A percentile compares a stretch with the other conserved stretches of the same genome.
Conservation (phyloP, 2,329 filamentous ascomycete species). For the Aspergillus versicolor region DNA sequence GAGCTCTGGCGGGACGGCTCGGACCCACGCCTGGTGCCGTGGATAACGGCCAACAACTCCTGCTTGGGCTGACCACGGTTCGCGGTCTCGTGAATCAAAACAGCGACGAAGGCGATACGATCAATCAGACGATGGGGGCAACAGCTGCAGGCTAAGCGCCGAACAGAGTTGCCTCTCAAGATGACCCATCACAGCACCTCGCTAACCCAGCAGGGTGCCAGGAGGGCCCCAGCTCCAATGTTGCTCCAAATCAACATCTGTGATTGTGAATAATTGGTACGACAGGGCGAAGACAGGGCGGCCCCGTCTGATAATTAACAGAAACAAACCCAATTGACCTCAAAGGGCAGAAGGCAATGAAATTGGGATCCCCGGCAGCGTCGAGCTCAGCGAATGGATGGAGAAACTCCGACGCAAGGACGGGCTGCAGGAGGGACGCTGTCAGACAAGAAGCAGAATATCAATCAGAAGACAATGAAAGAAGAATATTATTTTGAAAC, state of each 20-base stretch:
- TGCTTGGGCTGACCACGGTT: neutral
- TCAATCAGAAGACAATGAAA: slow-evolving; percentile 1
- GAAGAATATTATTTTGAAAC: slow-evolving; percentile 11
- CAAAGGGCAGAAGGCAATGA: neutral
- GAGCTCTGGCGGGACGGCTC: slow-evolving; percentile 12
- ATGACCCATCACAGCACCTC: slow-evolving; percentile 8
- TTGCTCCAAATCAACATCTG: neutral
- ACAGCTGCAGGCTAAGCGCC: slow-evolving; percentile 2
- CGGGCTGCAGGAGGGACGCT: neutral
- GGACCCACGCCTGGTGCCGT: slow-evolving; percentile 10
- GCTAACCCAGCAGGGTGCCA: neutral
- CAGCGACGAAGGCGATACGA: neutral
- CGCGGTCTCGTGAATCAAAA: neutral
- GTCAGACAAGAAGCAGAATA: slow-evolving; percentile 1
- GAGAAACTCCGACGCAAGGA: slow-evolving; percentile 7
- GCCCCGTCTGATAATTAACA: slow-evolving; percentile 2
- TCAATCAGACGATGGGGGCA: neutral
- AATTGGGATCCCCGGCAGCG: slow-evolving; percentile 4
- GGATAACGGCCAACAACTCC: slow-evolving; percentile 3
- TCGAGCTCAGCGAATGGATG: slow-evolving; percentile 4
- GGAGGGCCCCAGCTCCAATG: neutral
- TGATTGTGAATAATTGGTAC: slow-evolving; percentile 1
- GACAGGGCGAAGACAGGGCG: neutral
- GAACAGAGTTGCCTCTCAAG: neutral
- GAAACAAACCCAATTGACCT: neutral